Evolutionary conservation across 768 basidiomycete species (phyloP).

Genomic region (Fomitopsis serialis): DNA sequence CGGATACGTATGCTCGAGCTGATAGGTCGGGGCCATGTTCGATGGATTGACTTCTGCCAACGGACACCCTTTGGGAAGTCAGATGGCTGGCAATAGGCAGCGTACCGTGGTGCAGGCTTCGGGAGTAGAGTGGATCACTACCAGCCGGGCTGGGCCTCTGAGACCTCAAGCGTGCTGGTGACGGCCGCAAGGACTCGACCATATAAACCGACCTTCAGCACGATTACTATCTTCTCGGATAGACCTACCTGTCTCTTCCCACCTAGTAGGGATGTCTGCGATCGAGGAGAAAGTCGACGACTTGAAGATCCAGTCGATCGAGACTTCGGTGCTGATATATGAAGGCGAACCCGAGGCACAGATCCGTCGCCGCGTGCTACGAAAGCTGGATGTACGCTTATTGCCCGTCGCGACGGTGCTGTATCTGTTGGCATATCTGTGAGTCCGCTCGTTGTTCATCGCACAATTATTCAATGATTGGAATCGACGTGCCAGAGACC

Average conservation of each 20-base stretch:
- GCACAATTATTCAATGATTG: background rate
- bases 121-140: too few species aligned
- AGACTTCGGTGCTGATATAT: background rate
- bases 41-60: too few species aligned
- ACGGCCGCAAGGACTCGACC: too few species aligned
- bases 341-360: background rate
- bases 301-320: background rate
- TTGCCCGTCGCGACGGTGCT: background rate
- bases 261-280: background rate
- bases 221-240: too few species aligned
- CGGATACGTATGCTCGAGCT: too few species aligned
- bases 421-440: background rate
- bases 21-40: too few species aligned
- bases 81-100: too few species aligned
- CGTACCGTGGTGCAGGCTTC: too few species aligned
- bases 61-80: too few species aligned
- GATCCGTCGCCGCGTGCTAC: background rate
- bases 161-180: too few species aligned
- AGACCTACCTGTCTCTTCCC: background rate
- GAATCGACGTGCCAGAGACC: background rate
- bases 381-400: background rate
- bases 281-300: background rate
- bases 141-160: too few species aligned
- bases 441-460: background rate
- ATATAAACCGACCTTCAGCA: too few species aligned